These are phyloP conservation scores for Anthracocystis walkeri DNA, from an alignment of 1,284 basidiomycete genomes.

Conservation along the genomic window DNA sequence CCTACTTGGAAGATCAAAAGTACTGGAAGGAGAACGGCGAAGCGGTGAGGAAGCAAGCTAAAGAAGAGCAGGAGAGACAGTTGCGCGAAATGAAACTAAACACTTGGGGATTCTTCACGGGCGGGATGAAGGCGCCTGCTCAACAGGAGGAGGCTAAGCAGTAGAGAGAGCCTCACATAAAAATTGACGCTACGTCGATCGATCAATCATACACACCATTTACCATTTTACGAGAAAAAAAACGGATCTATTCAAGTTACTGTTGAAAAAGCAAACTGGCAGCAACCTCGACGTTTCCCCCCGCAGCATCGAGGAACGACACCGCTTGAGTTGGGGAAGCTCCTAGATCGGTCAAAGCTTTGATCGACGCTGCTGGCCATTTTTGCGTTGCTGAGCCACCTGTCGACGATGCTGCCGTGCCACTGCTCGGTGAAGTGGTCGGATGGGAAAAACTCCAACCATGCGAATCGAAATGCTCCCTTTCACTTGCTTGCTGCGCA, in stretches of 20 bases:
- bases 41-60: slow-evolving; percentile 81
- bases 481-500: background rate
- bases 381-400: slow-evolving; percentile 21
- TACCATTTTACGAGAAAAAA: slow-evolving; percentile 1
- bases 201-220: background rate
- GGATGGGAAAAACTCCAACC: slow-evolving; percentile 57
- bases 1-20: slow-evolving; percentile 87
- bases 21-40: slow-evolving; percentile 85
- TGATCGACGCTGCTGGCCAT: slow-evolving; percentile 61
- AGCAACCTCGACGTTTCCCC: slow-evolving; percentile 87
- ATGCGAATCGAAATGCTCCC: slow-evolving; percentile 62
- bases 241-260: slow-evolving; percentile 12
- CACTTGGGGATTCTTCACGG: slow-evolving; percentile 61
- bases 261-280: slow-evolving; percentile 82
- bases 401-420: slow-evolving; percentile 20
- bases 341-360: slow-evolving; percentile 75
- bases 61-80: slow-evolving; percentile 85
- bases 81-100: slow-evolving; percentile 72
- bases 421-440: background rate
- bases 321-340: slow-evolving; percentile 81
- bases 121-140: slow-evolving; percentile 25
- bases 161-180: too few species aligned
- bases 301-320: slow-evolving; percentile 80
- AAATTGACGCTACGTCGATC: background rate
- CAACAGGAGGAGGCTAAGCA: background rate